Conservation (phyloP, 202 grass and related monocot species). For the Setaria viridis region DNA sequence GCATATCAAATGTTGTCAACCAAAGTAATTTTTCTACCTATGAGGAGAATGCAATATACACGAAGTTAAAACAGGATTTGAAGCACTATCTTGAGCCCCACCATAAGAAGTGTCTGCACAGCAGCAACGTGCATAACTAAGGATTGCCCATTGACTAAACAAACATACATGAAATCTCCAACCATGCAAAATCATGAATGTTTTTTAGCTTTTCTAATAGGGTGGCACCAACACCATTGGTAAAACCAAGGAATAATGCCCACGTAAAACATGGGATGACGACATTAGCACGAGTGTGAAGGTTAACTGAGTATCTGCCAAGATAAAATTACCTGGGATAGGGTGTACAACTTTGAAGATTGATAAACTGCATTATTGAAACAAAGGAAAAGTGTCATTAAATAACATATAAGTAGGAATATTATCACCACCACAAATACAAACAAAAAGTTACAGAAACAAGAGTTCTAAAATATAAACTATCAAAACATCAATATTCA, state of each 20-base stretch:
- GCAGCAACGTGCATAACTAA: not conserved
- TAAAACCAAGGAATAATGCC: not conserved
- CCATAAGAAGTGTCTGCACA: not conserved
- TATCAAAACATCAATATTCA: slow-evolving; percentile 22
- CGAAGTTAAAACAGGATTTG: not conserved
- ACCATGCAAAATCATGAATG: not conserved
- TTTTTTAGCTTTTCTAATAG: not conserved
- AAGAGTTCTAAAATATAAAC: not conserved
- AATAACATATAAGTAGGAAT: slow-evolving; percentile 19
- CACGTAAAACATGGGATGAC: slow-evolving; percentile 14
- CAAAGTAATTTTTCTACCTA: not conserved
- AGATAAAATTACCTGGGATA: slow-evolving; percentile 68
- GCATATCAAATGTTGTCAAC: not conserved
- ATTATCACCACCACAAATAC: not conserved
- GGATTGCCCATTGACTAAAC: not conserved
- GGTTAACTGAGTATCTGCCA: not conserved
- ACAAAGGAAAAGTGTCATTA: slow-evolving; percentile 26
- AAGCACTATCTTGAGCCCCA: slow-evolving; percentile 12
- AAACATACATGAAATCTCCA: not conserved
- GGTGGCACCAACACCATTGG: not conserved
- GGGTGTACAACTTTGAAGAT: slow-evolving; percentile 84
- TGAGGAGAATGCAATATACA: not conserved
- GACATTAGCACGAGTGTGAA: not conserved
- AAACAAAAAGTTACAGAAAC: slow-evolving; percentile 33
- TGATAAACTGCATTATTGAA: slow-evolving; percentile 66